Evolutionary conservation across 495 filamentous ascomycete species (phyloP).

Genomic region (Penicillium cosmopolitanum): DNA sequence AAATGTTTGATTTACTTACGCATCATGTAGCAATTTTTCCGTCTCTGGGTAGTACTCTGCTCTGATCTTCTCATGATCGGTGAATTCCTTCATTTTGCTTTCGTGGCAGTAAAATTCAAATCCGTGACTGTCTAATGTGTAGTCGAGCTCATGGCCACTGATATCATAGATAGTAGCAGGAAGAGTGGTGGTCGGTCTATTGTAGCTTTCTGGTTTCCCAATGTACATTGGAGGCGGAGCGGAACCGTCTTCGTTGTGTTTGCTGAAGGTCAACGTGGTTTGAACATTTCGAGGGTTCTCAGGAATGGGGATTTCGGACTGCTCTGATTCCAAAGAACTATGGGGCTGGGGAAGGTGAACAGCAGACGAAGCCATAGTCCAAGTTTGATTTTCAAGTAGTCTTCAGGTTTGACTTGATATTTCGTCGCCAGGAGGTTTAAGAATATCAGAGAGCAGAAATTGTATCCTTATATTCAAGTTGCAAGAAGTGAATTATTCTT

Average conservation of each 20-base stretch:
- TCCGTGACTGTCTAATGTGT: slow-evolving; percentile 51
- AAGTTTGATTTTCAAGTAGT: too few relatives aligned
- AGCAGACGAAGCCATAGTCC: slow-evolving; percentile 48
- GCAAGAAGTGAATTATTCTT: too few relatives aligned
- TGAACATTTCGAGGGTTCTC: slow-evolving; percentile 52
- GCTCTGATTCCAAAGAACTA: slow-evolving; percentile 19
- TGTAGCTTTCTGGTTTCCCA: slow-evolving; percentile 53
- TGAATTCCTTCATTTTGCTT: slow-evolving; percentile 52
- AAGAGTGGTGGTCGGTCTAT: slow-evolving; percentile 40
- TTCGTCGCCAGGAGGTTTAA: too few relatives aligned
- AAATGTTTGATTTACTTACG: too few relatives aligned
- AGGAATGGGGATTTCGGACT: slow-evolving; percentile 15
- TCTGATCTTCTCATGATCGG: slow-evolving; percentile 69
- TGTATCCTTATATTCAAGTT: too few relatives aligned
- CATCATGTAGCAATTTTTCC: slow-evolving; percentile 66
- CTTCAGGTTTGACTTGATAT: too few relatives aligned
- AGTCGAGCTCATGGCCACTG: slow-evolving; percentile 53
- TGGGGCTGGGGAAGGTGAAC: slow-evolving; percentile 36
- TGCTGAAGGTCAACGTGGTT: slow-evolving; percentile 62
- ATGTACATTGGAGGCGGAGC: slow-evolving; percentile 54
- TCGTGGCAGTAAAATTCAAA: slow-evolving; percentile 55
- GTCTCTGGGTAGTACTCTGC: slow-evolving; percentile 66
- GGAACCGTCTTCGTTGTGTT: slow-evolving; percentile 62
- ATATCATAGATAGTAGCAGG: slow-evolving; percentile 49
- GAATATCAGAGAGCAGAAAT: too few relatives aligned